Base-by-base conservation (phyloP, 176 grass and related monocot genomes). In the Hordeum marinum region DNA sequence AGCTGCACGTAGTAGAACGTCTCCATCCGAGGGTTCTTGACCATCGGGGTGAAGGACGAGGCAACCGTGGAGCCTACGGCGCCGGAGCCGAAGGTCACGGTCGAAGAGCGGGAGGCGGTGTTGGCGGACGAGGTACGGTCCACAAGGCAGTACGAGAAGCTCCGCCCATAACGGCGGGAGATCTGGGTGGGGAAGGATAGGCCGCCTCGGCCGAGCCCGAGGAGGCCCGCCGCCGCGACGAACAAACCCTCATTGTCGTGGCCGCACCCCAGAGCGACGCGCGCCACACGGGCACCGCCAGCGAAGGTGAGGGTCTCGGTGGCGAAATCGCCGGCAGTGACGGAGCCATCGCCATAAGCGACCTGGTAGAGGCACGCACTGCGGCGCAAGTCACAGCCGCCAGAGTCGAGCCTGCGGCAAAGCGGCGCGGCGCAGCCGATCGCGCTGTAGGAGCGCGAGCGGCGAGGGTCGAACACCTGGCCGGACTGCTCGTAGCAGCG, bases 181-280 rank as follows among this genome's bases (percentile, higher is more conserved):
- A 91, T 90, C 84, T 97, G 94, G 42, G 87, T 87, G 12, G 94
- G 90, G 84, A 97, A 97, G 3, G 94, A 97, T 3, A 97, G 89
- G 26, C 88, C 67, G 24, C 96, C 96, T 68, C 90, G 87, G 26
- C 93, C 96, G 2, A 99, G 93, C 11, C 96, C 96, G 17, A 99
- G 90, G 9, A 99, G 90, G 42, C 96, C 96, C 10, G 93, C 89
- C 13, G 96, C 96, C 17, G 96, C 90, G 0, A 94, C 91, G 78
- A 94, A 99, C 46, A 99, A 90, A 3, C 96, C 96, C 84, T 99
- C 91, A 78, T 99, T 95, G 78, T 99, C 91, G 77, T 99, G 96
- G 68, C 96, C 96, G 75, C 96, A 96, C 0, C 96, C 96, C 10
- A 99, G 59, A 8, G 93, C 96, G 0, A 99, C 61, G 11, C 91